A percentile compares a stretch with the other conserved stretches of the same genome.
Evolutionary conservation across 257 asterid species (phyloP).

Genomic region (Salvia hispanica): DNA sequence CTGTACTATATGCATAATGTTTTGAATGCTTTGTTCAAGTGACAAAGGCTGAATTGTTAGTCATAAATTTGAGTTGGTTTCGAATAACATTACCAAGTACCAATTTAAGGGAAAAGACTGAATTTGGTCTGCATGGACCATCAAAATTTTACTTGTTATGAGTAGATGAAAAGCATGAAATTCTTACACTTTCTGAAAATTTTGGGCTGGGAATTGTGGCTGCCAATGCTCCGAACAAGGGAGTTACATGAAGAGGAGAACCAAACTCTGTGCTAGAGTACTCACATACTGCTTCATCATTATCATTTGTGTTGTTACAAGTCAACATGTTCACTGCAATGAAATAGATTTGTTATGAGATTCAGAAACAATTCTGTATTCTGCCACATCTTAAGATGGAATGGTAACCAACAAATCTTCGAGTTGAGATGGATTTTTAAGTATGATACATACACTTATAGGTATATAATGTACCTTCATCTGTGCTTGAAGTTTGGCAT

Average conservation of each 20-base stretch:
- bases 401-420: conserved; percentile 7
- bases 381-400: not conserved
- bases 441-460: not conserved
- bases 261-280: conserved; percentile 54
- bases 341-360: conserved; percentile 28
- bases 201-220: conserved; percentile 93
- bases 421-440: not conserved
- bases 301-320: conserved; percentile 37
- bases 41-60: not conserved
- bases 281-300: conserved; percentile 45
- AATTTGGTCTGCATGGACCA: not conserved
- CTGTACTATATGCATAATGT: not conserved
- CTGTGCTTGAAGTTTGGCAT: conserved; percentile 40
- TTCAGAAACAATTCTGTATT: conserved; percentile 19
- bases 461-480: conserved; percentile 44
- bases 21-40: not conserved
- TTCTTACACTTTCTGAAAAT: conserved; percentile 96
- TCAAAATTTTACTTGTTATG: not conserved
- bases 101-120: not conserved
- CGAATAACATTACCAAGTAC: not conserved
- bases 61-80: not conserved
- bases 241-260: conserved; percentile 89
- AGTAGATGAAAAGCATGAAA: conserved; percentile 22
- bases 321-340: conserved; percentile 44
- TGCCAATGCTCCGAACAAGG: conserved; percentile 88